A percentile compares a stretch with the other conserved stretches of the same genome.
These are phyloP conservation scores for Leishmania guyanensis DNA, from an alignment of 208 protist genomes.

Conservation along the genomic window DNA sequence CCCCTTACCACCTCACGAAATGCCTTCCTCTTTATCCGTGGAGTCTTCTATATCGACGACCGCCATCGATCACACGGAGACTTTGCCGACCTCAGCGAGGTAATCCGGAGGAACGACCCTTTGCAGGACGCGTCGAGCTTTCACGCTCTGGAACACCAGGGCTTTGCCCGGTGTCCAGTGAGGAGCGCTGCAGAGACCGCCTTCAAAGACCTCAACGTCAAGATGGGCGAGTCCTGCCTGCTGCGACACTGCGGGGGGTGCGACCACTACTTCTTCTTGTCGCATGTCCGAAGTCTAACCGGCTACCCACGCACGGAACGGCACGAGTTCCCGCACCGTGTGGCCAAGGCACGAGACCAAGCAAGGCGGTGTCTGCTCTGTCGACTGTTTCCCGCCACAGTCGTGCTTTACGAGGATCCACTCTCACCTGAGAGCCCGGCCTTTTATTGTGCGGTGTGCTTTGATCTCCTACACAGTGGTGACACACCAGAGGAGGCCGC, in stretches of 20 bases:
- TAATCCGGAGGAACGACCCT: conserved; percentile 55
- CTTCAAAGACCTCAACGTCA: conserved; percentile 68
- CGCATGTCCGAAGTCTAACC: conserved; percentile 41
- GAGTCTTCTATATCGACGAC: conserved; percentile 85
- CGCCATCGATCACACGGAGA: conserved; percentile 47
- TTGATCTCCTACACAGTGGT: conserved; percentile 59
- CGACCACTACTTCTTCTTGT: conserved; percentile 80
- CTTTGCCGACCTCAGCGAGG: conserved; percentile 59
- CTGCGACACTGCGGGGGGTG: conserved; percentile 71
- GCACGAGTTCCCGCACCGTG: conserved; percentile 59
- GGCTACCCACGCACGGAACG: conserved; percentile 37
- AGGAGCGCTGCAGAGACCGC: conserved; percentile 60
- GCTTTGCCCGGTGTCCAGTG: conserved; percentile 68
- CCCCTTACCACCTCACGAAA: conserved; percentile 41
- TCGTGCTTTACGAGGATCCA: conserved; percentile 66
- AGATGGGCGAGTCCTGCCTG: conserved; percentile 67
- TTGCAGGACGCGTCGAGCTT: conserved; percentile 11
- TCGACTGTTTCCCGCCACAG: conserved; percentile 58
- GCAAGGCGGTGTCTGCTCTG: conserved; percentile 67
- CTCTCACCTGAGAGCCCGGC: conserved; percentile 45
- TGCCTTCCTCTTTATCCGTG: conserved; percentile 83
- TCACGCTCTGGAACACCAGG: conserved; percentile 22
- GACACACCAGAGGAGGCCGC: conserved; percentile 50
- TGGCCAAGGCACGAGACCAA: conserved; percentile 36
- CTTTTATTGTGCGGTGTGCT: conserved; percentile 75